phyloP scores from a whole-genome alignment of 2,329 filamentous ascomycete genomes.

The Verticillium albo-atrum region DNA sequence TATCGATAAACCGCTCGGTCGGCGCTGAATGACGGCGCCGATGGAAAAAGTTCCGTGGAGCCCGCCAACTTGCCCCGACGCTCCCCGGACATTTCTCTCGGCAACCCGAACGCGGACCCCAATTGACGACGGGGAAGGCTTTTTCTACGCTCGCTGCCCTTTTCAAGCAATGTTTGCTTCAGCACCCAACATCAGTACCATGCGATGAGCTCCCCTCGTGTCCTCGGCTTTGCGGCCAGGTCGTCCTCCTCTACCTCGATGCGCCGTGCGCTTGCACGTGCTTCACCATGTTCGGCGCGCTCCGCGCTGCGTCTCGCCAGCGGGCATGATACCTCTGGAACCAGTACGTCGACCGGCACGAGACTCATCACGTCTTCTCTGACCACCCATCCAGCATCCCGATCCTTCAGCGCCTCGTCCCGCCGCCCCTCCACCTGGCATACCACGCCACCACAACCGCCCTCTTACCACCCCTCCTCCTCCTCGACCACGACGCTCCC shows the following conservation, averaged over 20 bases:
- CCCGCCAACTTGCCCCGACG: neutral
- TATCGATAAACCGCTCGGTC: slow-evolving; percentile 11
- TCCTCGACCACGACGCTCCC: slow-evolving; percentile 10
- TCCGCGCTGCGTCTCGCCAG: neutral
- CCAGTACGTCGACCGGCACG: neutral
- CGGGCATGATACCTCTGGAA: neutral
- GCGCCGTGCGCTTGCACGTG: neutral
- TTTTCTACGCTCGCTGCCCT: neutral
- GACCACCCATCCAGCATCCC: neutral
- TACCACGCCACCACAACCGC: slow-evolving; percentile 21
- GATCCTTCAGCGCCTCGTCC: slow-evolving; percentile 2
- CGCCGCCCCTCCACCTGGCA: slow-evolving; percentile 20
- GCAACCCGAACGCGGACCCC: neutral
- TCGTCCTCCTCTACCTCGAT: slow-evolving; percentile 7
- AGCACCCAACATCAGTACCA: neutral
- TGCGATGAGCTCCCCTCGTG: slow-evolving; percentile 25
- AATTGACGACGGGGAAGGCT: neutral
- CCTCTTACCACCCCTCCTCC: slow-evolving; percentile 28
- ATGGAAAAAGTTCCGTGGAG: neutral
- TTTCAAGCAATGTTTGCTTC: neutral
- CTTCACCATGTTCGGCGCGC: neutral
- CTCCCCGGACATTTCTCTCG: neutral
- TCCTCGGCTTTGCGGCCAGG: slow-evolving; percentile 22
- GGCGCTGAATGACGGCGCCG: neutral
- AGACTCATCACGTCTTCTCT: neutral